Percentiles rank a stretch among this genome's conserved stretches.
Conservation (phyloP, 176 grass and related monocot species). For the Oryza officinalis region DNA sequence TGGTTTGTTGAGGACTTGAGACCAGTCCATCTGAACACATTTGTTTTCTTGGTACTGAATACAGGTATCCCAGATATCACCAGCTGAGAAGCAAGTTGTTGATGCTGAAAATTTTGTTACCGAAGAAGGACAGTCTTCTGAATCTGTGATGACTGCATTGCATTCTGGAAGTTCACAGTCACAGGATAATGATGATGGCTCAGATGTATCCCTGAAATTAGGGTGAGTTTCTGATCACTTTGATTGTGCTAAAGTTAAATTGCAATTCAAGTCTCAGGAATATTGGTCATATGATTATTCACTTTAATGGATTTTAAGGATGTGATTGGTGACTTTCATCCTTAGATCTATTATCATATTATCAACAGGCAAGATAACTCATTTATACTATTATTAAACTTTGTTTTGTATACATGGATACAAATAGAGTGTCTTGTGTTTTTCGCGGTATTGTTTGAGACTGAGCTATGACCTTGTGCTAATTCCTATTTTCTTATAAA, state of each 20-base stretch:
- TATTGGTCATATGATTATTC: constrained; percentile 3
- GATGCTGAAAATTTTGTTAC: constrained; percentile 61
- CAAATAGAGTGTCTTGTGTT: not conserved
- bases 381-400: not conserved
- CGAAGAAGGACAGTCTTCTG: constrained; percentile 96
- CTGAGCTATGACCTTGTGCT: not conserved
- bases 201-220: constrained; percentile 85
- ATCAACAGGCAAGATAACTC: not conserved
- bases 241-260: not conserved
- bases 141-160: constrained; percentile 89
- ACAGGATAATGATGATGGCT: constrained; percentile 87
- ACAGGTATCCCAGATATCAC: constrained; percentile 62
- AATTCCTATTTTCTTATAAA: not conserved
- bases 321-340: not conserved
- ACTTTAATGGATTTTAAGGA: not conserved
- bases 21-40: constrained; percentile 6
- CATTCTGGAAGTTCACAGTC: constrained; percentile 77
- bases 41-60: not conserved
- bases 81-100: constrained; percentile 43
- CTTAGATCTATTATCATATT: not conserved
- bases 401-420: not conserved
- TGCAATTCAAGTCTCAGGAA: not conserved
- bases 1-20: not conserved
- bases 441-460: not conserved
- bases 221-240: constrained; percentile 43